Percentiles rank a stretch among this genome's conserved stretches.
Conservation (phyloP, 2,329 filamentous ascomycete genomes). For the Ceratocystis colombiana region DNA sequence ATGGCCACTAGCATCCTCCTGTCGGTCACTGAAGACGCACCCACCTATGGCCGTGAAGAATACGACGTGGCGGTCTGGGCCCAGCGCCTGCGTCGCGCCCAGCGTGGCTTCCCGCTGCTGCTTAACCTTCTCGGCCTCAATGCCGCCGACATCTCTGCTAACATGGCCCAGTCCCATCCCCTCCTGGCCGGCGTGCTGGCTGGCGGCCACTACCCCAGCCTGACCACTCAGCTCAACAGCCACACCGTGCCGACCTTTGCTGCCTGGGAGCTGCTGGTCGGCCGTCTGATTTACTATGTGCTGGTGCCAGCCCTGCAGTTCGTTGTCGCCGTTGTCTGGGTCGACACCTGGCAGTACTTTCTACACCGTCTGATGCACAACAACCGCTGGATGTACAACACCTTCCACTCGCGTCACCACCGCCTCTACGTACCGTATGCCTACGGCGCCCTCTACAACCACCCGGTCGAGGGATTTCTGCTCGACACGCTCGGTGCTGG, state of each 20-base stretch:
- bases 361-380: slow-evolving; percentile 92
- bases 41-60: slow-evolving; percentile 65
- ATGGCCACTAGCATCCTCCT: slow-evolving; percentile 59
- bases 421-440: slow-evolving; percentile 95
- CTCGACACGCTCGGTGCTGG: slow-evolving; percentile 84
- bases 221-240: slow-evolving; percentile 50
- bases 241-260: slow-evolving; percentile 63
- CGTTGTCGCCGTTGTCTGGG: slow-evolving; percentile 57
- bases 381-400: slow-evolving; percentile 93
- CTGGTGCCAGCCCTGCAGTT: slow-evolving; percentile 71
- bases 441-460: slow-evolving; percentile 93
- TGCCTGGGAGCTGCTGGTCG: slow-evolving; percentile 65
- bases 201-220: slow-evolving; percentile 69
- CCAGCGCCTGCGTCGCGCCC: slow-evolving; percentile 64
- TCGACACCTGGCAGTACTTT: slow-evolving; percentile 99
- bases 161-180: slow-evolving; percentile 59
- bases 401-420: slow-evolving; percentile 91
- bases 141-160: slow-evolving; percentile 63
- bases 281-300: slow-evolving; percentile 69
- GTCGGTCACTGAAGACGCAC: slow-evolving; percentile 59
- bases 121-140: slow-evolving; percentile 67
- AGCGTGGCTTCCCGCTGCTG: slow-evolving; percentile 64
- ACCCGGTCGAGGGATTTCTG: slow-evolving; percentile 86
- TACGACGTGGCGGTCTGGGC: slow-evolving; percentile 90
- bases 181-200: slow-evolving; percentile 64